A percentile compares a stretch with the other conserved stretches of the same genome.
Evolutionary conservation across 495 filamentous ascomycete genomes (phyloP).

Genomic region (Daldinia bambusicola): DNA sequence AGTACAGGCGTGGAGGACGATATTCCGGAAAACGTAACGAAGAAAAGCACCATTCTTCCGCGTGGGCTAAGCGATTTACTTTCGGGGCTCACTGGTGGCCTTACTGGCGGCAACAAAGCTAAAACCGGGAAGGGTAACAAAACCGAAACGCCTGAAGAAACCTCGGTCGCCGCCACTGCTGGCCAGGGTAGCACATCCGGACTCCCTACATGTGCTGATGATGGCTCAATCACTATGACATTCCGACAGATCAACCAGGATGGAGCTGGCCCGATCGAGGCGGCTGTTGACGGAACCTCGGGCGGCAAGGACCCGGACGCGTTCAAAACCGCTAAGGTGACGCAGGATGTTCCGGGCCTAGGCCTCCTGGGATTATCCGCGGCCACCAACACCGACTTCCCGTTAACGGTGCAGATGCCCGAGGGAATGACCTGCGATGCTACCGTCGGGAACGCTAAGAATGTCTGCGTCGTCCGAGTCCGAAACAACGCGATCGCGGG

Average conservation of each 20-base stretch:
- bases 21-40: conserved; percentile 33
- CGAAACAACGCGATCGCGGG: conserved; percentile 66
- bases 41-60: conserved; percentile 19
- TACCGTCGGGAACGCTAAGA: conserved; percentile 59
- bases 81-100: conserved; percentile 31
- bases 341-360: conserved; percentile 66
- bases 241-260: conserved; percentile 65
- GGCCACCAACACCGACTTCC: conserved; percentile 64
- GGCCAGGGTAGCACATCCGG: conserved; percentile 56
- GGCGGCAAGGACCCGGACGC: conserved; percentile 64
- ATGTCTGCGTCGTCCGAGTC: conserved; percentile 68
- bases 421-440: conserved; percentile 69
- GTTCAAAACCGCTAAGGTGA: conserved; percentile 65
- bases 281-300: conserved; percentile 63
- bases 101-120: neutral
- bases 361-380: conserved; percentile 60
- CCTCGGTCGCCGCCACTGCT: conserved; percentile 54
- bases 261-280: conserved; percentile 60
- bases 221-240: conserved; percentile 66
- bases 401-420: conserved; percentile 67
- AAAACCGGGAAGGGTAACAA: conserved; percentile 46
- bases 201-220: conserved; percentile 63
- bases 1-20: conserved; percentile 52
- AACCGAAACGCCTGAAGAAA: conserved; percentile 53
- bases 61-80: conserved; percentile 32